Percentiles rank a stretch among this genome's conserved stretches.
Evolutionary conservation across 2,329 filamentous ascomycete genomes (phyloP).

Genomic region (Colletotrichum agaves): DNA sequence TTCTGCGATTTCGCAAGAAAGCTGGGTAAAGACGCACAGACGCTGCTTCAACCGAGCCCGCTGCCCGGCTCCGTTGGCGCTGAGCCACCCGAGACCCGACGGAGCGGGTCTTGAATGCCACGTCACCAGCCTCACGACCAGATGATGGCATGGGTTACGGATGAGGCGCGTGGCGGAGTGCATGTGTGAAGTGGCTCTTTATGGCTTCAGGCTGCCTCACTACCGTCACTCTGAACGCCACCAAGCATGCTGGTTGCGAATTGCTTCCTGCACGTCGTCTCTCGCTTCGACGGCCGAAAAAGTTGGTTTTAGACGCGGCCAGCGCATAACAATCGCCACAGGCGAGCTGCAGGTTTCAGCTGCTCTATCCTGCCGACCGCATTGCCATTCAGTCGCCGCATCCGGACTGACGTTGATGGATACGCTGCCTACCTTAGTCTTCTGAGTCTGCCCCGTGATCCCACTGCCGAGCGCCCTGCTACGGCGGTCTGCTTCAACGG

Average conservation of each 20-base stretch:
- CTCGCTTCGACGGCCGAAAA: constrained; percentile 13
- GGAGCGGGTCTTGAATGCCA: constrained; percentile 28
- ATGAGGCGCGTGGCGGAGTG: constrained; percentile 40
- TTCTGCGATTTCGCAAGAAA: constrained; percentile 30
- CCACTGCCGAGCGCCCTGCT: constrained; percentile 15
- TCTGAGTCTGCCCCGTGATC: constrained; percentile 3
- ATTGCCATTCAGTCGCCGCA: constrained; percentile 5
- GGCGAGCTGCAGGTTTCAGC: constrained; percentile 37
- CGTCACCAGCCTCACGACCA: constrained; percentile 39
- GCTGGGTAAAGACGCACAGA: constrained; percentile 27
- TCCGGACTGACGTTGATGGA: constrained; percentile 5
- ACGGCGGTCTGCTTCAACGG: constrained; percentile 9
- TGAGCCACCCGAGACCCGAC: constrained; percentile 33
- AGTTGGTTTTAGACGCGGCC: constrained; percentile 35
- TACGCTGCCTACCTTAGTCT: not conserved
- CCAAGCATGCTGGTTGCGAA: constrained; percentile 21
- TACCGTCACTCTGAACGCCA: constrained; percentile 29
- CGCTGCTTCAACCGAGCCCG: constrained; percentile 10
- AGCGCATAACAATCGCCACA: constrained; percentile 38
- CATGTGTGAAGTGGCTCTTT: constrained; percentile 17
- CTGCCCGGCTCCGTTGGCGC: constrained; percentile 11
- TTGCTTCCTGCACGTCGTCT: constrained; percentile 29
- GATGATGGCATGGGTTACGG: constrained; percentile 16
- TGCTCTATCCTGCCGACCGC: constrained; percentile 16
- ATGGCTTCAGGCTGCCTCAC: constrained; percentile 33